phyloP scores from a whole-genome alignment of 2,329 filamentous ascomycete species.

The Bipolaris bicolor region DNA sequence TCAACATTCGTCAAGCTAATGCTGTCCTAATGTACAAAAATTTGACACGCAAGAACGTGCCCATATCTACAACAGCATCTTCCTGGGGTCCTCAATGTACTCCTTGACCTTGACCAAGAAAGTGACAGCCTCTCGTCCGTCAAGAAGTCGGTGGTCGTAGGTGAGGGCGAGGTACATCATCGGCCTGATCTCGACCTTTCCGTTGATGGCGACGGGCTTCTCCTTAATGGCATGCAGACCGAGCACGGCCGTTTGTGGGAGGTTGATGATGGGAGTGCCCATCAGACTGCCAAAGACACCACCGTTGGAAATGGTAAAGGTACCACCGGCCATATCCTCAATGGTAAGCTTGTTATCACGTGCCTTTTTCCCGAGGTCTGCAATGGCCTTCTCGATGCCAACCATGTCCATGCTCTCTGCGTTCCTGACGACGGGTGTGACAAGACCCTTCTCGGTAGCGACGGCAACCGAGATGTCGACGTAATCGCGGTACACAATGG shows the following conservation, averaged over 20 bases:
- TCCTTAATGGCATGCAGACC: conserved; percentile 98
- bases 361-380: conserved; percentile 95
- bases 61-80: conserved; percentile 72
- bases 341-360: conserved; percentile 96
- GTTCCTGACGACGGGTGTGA: conserved; percentile 95
- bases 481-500: conserved; percentile 97
- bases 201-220: conserved; percentile 84
- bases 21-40: background rate
- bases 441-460: conserved; percentile 94
- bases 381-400: conserved; percentile 87
- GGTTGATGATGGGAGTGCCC: conserved; percentile 98
- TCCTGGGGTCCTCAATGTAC: conserved; percentile 91
- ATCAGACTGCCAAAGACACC: conserved; percentile 97
- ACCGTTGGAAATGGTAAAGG: conserved; percentile 96
- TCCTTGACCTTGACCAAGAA: conserved; percentile 98
- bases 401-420: conserved; percentile 87
- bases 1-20: too few species aligned
- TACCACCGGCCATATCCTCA: conserved; percentile 98
- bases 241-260: conserved; percentile 88
- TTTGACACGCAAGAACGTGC: background rate
- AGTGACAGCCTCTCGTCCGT: conserved; percentile 92
- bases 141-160: conserved; percentile 94
- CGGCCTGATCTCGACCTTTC: conserved; percentile 92
- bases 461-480: conserved; percentile 98
- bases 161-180: conserved; percentile 99